Conservation (phyloP, 208 protist species). For the Leishmania major region DNA sequence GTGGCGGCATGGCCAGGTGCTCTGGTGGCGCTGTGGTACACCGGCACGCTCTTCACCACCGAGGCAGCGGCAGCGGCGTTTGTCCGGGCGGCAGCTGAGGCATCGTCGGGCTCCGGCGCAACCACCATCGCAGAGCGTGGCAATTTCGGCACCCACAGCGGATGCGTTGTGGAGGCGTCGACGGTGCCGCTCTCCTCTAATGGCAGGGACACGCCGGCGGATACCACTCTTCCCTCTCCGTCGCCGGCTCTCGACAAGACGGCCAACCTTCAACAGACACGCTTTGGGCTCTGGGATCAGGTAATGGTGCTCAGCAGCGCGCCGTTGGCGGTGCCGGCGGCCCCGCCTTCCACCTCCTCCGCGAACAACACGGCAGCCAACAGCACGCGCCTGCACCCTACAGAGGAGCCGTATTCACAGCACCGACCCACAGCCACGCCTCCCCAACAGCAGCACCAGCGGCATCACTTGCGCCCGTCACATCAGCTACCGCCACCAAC, state of each 20-base stretch:
- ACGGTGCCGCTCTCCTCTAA: neutral
- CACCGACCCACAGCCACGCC: neutral
- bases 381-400: neutral
- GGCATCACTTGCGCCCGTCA: neutral
- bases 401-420: neutral
- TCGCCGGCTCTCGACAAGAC: neutral
- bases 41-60: constrained; percentile 25
- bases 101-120: neutral
- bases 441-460: neutral
- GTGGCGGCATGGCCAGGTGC: neutral
- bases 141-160: neutral
- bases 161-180: neutral
- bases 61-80: constrained; percentile 9
- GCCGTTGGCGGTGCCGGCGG: neutral
- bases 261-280: neutral
- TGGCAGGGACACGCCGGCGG: neutral
- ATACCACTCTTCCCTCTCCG: neutral
- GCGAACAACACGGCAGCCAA: neutral
- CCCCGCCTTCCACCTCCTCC: neutral
- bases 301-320: constrained; percentile 24
- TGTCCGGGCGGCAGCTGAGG: neutral
- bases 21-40: constrained; percentile 17
- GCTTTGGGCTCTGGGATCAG: constrained; percentile 17
- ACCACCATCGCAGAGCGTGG: neutral
- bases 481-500: neutral